A percentile compares a stretch with the other conserved stretches of the same genome.
Conservation (phyloP, 768 basidiomycete species). For the Chalciporus chontae region DNA sequence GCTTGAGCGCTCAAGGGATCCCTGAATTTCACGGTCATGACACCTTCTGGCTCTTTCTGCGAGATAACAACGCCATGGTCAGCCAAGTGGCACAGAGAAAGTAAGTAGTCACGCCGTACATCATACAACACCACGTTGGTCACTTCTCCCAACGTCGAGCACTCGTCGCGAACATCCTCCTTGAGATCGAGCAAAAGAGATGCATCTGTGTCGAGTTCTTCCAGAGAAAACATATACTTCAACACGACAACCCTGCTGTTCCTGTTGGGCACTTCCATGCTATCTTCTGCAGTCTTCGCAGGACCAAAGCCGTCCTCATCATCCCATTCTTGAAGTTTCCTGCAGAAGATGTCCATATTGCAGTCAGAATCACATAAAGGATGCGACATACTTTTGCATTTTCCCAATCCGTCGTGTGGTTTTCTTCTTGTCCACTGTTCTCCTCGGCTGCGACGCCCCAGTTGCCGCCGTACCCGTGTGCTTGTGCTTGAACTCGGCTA, state of each 20-base stretch:
- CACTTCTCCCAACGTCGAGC: constrained; percentile 85
- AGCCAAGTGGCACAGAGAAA: constrained; percentile 1
- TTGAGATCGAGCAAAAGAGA: constrained; percentile 87
- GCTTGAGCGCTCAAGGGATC: constrained; percentile 92
- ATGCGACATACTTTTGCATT: constrained; percentile 69
- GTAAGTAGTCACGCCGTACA: constrained; percentile 54
- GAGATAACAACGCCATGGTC: constrained; percentile 1
- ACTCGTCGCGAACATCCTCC: constrained; percentile 95
- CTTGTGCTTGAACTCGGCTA: constrained; percentile 80
- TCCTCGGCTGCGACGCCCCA: constrained; percentile 48
- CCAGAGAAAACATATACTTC: constrained; percentile 90
- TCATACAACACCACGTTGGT: constrained; percentile 95
- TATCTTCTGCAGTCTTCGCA: constrained; percentile 52
- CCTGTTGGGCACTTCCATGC: constrained; percentile 42
- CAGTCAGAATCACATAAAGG: background rate
- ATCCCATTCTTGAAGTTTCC: constrained; percentile 92
- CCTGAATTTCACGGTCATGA: constrained; percentile 96
- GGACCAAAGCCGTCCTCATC: constrained; percentile 92
- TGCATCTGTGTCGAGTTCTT: constrained; percentile 83
- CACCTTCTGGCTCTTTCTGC: constrained; percentile 87
- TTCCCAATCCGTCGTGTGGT: constrained; percentile 72
- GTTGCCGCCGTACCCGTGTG: constrained; percentile 37
- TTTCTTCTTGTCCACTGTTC: constrained; percentile 75
- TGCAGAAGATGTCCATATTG: constrained; percentile 29
- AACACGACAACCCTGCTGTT: constrained; percentile 84